phyloP scores from a whole-genome alignment of 164 flowering plant species.

The Chloranthus sessilifolius region DNA sequence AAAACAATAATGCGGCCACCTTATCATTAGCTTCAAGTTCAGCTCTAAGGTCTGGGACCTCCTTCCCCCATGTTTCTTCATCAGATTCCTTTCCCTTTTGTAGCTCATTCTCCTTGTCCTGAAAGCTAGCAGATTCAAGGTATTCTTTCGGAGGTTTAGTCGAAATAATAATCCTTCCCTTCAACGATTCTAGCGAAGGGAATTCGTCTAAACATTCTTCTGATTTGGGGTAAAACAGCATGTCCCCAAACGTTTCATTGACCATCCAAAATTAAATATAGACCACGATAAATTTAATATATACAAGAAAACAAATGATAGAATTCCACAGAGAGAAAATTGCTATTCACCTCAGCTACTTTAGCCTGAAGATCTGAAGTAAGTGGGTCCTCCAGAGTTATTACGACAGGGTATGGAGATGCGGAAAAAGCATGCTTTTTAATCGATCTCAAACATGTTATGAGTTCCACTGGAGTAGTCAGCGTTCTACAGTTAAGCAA shows the following conservation, averaged over 20 bases:
- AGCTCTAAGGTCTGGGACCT: slow-evolving; percentile 24
- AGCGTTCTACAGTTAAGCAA: slow-evolving; percentile 44
- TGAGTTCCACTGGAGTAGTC: slow-evolving; percentile 57
- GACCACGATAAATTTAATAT: neutral
- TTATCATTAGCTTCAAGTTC: slow-evolving; percentile 17
- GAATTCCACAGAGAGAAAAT: neutral
- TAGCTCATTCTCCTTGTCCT: slow-evolving; percentile 19
- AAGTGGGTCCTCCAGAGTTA: slow-evolving; percentile 75
- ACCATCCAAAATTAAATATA: slow-evolving; percentile 71
- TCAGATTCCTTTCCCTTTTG: slow-evolving; percentile 32
- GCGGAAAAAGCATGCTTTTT: slow-evolving; percentile 50
- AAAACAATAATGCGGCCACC: slow-evolving; percentile 20
- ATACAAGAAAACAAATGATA: neutral
- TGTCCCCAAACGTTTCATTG: slow-evolving; percentile 55
- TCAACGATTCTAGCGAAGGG: slow-evolving; percentile 75
- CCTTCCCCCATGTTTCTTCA: slow-evolving; percentile 36
- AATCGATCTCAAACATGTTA: slow-evolving; percentile 65
- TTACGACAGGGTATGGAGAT: slow-evolving; percentile 66
- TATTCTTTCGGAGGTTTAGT: slow-evolving; percentile 90
- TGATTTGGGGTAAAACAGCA: slow-evolving; percentile 53
- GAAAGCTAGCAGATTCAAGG: slow-evolving; percentile 17
- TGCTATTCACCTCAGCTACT: slow-evolving; percentile 54
- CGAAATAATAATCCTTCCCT: slow-evolving; percentile 62
- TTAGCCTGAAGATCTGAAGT: slow-evolving; percentile 65
- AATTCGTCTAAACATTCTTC: slow-evolving; percentile 45